Base-by-base conservation (phyloP, 1,284 basidiomycete genomes). In the Baeospora myosura region DNA sequence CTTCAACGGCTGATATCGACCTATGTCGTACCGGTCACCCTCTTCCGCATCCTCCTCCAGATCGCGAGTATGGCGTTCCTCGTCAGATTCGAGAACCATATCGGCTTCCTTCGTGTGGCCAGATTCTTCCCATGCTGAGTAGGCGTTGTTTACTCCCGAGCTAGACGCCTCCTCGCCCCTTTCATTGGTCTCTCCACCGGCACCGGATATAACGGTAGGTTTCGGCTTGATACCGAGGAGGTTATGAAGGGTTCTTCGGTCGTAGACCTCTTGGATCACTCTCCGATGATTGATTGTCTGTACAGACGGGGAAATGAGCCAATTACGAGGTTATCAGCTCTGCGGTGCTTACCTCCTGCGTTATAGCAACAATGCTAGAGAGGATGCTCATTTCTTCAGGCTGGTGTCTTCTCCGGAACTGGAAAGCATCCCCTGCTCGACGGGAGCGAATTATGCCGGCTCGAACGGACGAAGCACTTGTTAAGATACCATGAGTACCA, bases 211-310 rank as follows among this genome's bases (percentile, higher is more conserved):
- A 41, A 59, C 52, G 7, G 50, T 47, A 16, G 54, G 47, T 21
- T 54, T 30, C 24, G 71, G 64, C 42, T 66, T 57, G 4, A 85
- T 61, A 4, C 73, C 76, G 2, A 88, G 61, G 29, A 81, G 62
- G 21, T 68, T 62, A 50, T 91, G 88, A 39, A 92, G 56, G 1
- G 63, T 60, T 38, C 73, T 64, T 38, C 69, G 68, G 46, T 84
- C 74, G 53, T 84, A 85, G 11, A 91, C 67, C 46, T 87, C 81
- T 55, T 76, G 71, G 4, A 89, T 76, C 12, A 86, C 63, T 41
- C 64, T 65, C 23, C 86, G 74, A 52, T 84, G 82, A 43, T 81
- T 83, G 42, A 88, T 73, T 2, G 78, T 82, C 82, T 88, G n/a
- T n/a, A n/a, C n/a, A 51, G 32, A 34, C n/a, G 18, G 6, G 3